Evolutionary conservation across 164 flowering plant genomes (phyloP), one percentile per base, ranked within the genome.

Genomic region (Platanus orientalis): DNA sequence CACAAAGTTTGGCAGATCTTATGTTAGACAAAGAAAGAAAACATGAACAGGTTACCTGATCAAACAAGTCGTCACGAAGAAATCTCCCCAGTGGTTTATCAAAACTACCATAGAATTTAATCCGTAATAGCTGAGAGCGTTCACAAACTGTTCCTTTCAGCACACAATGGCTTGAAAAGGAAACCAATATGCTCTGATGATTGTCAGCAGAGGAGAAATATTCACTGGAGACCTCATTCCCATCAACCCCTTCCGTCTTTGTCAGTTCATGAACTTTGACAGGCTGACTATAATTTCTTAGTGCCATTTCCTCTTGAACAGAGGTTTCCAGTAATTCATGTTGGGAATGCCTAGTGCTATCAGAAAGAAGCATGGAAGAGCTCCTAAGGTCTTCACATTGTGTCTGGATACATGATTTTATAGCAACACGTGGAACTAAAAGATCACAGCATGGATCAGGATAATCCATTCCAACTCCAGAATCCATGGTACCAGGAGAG

Each of bases 111-210:
- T 89, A 89, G 71, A 83, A 89, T 71, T 89, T 89, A 54, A 89
- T 89, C 40, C 92, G 81, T 50, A 85, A 85, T 45, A 89, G 86
- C 66, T 82, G 92, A 20, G 89, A 78, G 70, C 86, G 76, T 62
- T 89, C 90, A 76, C 96, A 89, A 7, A 87, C 85, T 57, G 92
- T 89, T 14, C 89, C 92, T 68, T 85, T 89, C 89, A 83, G 82
- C 61, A 87, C 81, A 60, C 89, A 84, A 40, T 91, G 78, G n/a
- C 88, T 79, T 54, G 91, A 88, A 47, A 84, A 72, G 27, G 90
- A 84, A 29, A 88, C 94, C 75, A 88, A 74, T 57, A 88, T 88
- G 76, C 94, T 88, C 66, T 85, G 94, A 62, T 84, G 81, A 51
- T 85, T 86, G 52, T 86, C 81, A 29, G 89, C 83, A 36, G 88